Base-by-base conservation (phyloP, 495 filamentous ascomycete genomes). In the Beverwykella pulmonaria region DNA sequence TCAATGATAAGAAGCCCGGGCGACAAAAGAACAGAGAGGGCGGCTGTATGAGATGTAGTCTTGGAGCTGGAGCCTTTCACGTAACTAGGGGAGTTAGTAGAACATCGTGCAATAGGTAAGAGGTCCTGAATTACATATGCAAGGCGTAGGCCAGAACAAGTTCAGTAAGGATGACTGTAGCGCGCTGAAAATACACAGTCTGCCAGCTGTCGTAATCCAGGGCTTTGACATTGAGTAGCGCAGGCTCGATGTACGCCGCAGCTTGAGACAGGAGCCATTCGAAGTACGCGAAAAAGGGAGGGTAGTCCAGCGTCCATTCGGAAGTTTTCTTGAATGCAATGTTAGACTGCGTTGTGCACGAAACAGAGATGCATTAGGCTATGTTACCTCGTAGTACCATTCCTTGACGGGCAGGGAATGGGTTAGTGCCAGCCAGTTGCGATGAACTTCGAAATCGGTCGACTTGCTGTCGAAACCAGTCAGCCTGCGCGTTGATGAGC, bases 221-320 rank as follows among this genome's bases (percentile, higher is more conserved):
- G 70, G 91, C 91, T 66, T 87, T 81, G n/a, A 97, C 81, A 58
- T 88, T 79, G 61, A 98, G 81, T 89, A 98, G 93, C 14, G 79
- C 84, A 23, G 91, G 88, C 72, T 98, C 92, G 48, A 83, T 83
- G 73, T 87, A 86, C 59, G 81, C 81, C 12, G 94, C 94, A 56
- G 84, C 80, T 68, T 93, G 92, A 17, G 94, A 94, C 59, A 98
- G 83, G 53, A 89, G 73, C 92, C 91, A 98, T 83, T 98, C 94
- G 78, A 98, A 97, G 68, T 87, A 92, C 52, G 94, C 94, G 71
- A 98, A 98, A 80, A 97, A 97, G 12, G 94, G 94, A 0, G 94
- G 94, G 75, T 98, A 98, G 77, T 98, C 94, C 67, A 98, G 89
- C 0, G 94, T 97, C 94, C 94, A 98, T 89, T 96, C 90, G 10